Evolutionary conservation across 2,329 filamentous ascomycete genomes (phyloP).

Genomic region (Boeremia exigua): DNA sequence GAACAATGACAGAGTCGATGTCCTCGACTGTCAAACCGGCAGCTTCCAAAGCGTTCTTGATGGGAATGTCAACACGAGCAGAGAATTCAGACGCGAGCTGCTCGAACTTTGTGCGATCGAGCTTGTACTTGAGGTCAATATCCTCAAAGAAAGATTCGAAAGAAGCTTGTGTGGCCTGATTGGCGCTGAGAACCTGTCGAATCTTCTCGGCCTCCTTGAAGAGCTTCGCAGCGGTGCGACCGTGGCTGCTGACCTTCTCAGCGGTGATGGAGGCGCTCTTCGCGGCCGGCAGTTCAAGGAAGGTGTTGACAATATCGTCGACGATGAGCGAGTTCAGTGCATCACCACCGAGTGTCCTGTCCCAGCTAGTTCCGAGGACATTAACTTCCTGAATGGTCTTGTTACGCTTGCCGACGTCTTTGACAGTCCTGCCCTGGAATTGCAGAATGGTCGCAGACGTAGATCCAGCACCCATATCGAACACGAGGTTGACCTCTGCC

Average conservation of each 20-base stretch:
- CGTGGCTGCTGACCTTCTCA: constrained; percentile 73
- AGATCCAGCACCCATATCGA: constrained; percentile 97
- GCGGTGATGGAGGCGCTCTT: constrained; percentile 68
- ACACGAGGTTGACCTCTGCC: constrained; percentile 90
- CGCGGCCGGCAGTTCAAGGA: constrained; percentile 69
- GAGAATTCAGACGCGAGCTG: constrained; percentile 72
- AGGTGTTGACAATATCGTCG: constrained; percentile 83
- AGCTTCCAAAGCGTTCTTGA: constrained; percentile 75
- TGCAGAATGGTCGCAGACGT: constrained; percentile 87
- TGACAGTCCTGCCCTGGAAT: constrained; percentile 87
- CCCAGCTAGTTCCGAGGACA: constrained; percentile 86
- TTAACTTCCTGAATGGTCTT: constrained; percentile 97
- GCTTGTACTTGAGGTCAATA: constrained; percentile 90
- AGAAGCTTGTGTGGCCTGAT: constrained; percentile 77
- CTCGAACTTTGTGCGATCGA: constrained; percentile 82
- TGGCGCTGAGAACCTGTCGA: constrained; percentile 91
- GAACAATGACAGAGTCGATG: constrained; percentile 88
- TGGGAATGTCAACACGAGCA: constrained; percentile 70
- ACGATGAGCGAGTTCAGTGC: constrained; percentile 86
- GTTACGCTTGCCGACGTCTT: constrained; percentile 91
- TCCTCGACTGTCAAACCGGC: constrained; percentile 77
- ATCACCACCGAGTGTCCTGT: constrained; percentile 88
- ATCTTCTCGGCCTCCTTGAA: constrained; percentile 88
- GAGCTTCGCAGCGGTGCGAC: constrained; percentile 86
- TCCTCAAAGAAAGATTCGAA: constrained; percentile 94